Evolutionary conservation across 2,329 filamentous ascomycete genomes (phyloP).

Genomic region (Diaporthe longicolla): DNA sequence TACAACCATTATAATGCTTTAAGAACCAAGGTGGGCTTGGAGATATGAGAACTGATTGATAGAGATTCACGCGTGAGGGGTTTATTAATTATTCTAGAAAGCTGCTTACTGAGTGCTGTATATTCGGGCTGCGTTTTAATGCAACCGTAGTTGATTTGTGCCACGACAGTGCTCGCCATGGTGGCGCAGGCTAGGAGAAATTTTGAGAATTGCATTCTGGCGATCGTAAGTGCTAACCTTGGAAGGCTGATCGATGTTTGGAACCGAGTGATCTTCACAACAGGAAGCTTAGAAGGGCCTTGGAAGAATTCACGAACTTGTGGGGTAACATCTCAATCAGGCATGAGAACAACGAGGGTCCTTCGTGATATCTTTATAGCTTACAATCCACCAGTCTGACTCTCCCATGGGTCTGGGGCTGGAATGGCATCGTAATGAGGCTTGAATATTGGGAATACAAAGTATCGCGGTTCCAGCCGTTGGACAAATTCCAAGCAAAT

Average conservation of each 20-base stretch:
- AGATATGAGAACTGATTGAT: neutral
- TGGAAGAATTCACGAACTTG: neutral
- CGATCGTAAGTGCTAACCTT: neutral
- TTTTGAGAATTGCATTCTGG: neutral
- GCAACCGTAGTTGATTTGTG: conserved; percentile 13
- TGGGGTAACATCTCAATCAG: neutral
- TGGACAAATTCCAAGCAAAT: neutral
- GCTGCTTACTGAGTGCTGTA: neutral
- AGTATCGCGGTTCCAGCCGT: neutral
- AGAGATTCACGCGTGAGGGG: neutral
- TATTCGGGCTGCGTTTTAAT: conserved; percentile 25
- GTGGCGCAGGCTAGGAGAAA: neutral
- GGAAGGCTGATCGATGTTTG: no score
- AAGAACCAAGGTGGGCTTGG: neutral
- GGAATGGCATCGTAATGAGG: neutral
- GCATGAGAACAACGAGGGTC: neutral
- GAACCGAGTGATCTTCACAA: neutral
- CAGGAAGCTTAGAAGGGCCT: neutral
- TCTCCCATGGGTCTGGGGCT: neutral
- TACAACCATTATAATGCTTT: neutral
- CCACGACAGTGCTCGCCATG: neutral
- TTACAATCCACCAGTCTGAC: neutral
- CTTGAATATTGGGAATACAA: neutral
- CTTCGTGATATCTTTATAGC: neutral
- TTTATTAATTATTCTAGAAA: neutral